Base-by-base conservation (phyloP, 768 basidiomycete genomes). In the Gautieria morchelliformis region DNA sequence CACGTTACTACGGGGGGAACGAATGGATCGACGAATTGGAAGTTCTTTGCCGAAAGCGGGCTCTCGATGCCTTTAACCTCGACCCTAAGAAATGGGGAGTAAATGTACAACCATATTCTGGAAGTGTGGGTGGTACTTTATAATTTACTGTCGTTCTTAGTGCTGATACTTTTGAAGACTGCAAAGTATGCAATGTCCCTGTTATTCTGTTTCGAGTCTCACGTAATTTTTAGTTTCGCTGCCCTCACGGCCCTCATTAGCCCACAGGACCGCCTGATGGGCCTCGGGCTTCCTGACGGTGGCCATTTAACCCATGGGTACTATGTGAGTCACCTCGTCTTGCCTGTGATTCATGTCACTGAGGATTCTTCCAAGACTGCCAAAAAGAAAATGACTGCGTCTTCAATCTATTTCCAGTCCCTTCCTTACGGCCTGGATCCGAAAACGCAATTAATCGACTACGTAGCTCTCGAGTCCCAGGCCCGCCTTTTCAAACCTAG, bases 311-410 rank as follows among this genome's bases (percentile, higher is more conserved):
- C 93, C 35, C 95, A 97, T 69, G 95, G 95, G 32, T 95, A 95
- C 78, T 99, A 94, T 73, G 88, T 89, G 66, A 63, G 83, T n/a
- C 75, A 14, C 9, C 33, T 30, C 20, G 5, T 46, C 24, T 30
- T 49, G 48, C 37, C 17, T 41, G 17, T 47, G 2, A 47, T 7
- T 10, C 32, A 24, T 51, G n/a, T 14, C 19, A 5, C 52, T 59
- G 7, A 47, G 51, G 40, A 47, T 61, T 58, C 51, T 61, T 30
- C 58, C 17, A 64, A 91, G 89, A 95, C 93, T 57, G 91, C 93
- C 59, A 98, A 98, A 78, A 96, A 97, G 80, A 98, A 99, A 75
- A 98, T 99, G 85, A 97, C 96, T 35, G 92, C 96, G 37, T 98
- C 95, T 22, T 98, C 96, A 19, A 97, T 99, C 75, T 98, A 98